These are phyloP conservation scores for Skeletonema menzelii DNA, from an alignment of 108 stramenopile genomes.

Conservation along the genomic window DNA sequence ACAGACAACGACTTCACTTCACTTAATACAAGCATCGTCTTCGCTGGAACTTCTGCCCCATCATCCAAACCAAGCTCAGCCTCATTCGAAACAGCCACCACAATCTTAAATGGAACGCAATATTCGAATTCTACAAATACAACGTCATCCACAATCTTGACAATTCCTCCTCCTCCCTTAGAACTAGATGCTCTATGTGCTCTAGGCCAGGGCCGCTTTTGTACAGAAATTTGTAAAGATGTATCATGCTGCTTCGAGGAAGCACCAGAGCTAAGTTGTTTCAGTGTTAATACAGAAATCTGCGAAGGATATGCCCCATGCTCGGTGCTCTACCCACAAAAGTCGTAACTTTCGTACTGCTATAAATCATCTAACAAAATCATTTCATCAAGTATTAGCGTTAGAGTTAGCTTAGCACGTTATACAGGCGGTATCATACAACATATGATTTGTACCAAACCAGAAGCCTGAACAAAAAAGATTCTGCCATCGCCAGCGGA, in stretches of 20 bases:
- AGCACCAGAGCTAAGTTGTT: conserved; percentile 11
- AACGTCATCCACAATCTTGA: no score
- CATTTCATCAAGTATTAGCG: not conserved
- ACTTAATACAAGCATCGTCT: not conserved
- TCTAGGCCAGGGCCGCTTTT: conserved; percentile 18
- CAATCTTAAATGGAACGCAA: not conserved
- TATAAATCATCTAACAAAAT: not conserved
- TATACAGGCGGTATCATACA: no score
- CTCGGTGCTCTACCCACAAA: not conserved
- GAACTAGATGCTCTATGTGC: not conserved
- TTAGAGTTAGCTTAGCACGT: conserved; percentile 1
- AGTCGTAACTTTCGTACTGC: not conserved
- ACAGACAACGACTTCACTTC: not conserved
- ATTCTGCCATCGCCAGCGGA: no score
- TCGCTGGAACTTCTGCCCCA: not conserved
- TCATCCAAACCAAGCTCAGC: not conserved
- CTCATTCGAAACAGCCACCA: not conserved
- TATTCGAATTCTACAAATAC: no score
- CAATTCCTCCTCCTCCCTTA: conserved; percentile 1
- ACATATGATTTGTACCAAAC: no score
- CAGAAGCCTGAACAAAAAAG: no score
- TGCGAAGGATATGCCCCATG: conserved; percentile 28
- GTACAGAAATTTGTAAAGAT: conserved; percentile 17
- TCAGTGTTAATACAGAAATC: conserved; percentile 3
- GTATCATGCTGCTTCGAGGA: conserved; percentile 26